A percentile compares a stretch with the other conserved stretches of the same genome.
Evolutionary conservation across 208 protist species (phyloP).

Genomic region (Leishmania martiniquensis): DNA sequence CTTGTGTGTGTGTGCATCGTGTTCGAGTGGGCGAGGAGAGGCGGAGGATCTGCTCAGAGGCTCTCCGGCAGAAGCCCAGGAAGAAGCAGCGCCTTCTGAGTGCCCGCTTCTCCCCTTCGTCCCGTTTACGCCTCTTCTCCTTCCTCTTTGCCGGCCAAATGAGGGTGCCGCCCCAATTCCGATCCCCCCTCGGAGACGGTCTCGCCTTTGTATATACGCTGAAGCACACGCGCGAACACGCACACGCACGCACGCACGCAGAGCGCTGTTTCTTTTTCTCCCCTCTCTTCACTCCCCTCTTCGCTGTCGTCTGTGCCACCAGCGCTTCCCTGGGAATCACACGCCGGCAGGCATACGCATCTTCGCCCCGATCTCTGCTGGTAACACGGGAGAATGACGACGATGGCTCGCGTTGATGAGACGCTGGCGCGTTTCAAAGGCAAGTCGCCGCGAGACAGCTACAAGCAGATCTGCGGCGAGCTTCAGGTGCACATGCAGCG

Average conservation of each 20-base stretch:
- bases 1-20: neutral
- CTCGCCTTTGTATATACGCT: no score
- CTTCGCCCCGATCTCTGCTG: neutral
- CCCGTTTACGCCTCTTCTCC: neutral
- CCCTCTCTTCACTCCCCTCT: neutral
- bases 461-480: conserved; percentile 80
- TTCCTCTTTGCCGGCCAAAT: neutral
- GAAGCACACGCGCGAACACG: neutral
- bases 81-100: neutral
- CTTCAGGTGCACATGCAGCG: conserved; percentile 68
- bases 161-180: neutral
- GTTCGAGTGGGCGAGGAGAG: neutral
- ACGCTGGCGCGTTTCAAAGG: conserved; percentile 73
- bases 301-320: neutral
- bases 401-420: conserved; percentile 68
- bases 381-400: conserved; percentile 67
- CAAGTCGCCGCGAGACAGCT: conserved; percentile 77
- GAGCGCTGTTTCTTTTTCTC: neutral
- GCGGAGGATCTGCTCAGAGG: neutral
- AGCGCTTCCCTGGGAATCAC: neutral
- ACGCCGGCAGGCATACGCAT: neutral
- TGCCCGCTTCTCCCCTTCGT: neutral
- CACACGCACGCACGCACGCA: neutral
- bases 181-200: no score
- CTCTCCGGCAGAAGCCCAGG: neutral